Base-by-base conservation (phyloP, 1,284 basidiomycete genomes). In the Neolentinus lepideus region DNA sequence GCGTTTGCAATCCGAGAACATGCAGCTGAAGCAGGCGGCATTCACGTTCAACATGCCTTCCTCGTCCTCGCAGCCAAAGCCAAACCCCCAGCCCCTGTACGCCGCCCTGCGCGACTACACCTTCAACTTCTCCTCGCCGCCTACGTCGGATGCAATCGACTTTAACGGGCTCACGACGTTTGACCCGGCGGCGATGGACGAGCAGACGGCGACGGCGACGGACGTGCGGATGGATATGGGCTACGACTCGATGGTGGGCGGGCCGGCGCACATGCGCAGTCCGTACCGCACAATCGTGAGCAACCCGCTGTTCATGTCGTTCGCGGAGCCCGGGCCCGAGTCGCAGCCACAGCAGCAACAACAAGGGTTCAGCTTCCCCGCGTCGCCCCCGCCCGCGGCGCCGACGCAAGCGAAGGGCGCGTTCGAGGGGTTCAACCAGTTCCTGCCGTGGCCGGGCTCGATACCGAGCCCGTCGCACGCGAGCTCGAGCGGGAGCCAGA, bases 231-330 rank as follows among this genome's bases (percentile, higher is more conserved):
- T 84, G 80, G 76, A 79, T 56, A 75, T 87, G 68, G 85, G 88
- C 65, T 77, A 78, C 59, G 79, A 75, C 21, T 66, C 75, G 67
- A 57, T 66, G 22, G 58, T 58, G 58, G 71, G 58, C 66, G 72
- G 71, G 29, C 70, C 71, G 33, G 69, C 72, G 29, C 56, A 60
- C 29, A 55, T 56, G 46, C 45, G 58, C 33, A 72, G 71, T 43
- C 77, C 79, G 2, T 88, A 82, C 66, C 89, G 84, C 57, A 89
- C 85, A 2, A 85, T 92, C 57, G 86, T 87, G 51, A 85, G 76
- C 68, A 90, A 90, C 60, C 87, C 89, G 1, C 76, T 83, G 68
- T 90, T 85, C 74, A 88, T 87, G 75, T 88, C 88, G n/a, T 86
- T 86, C 64, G 79, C 83, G 10, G 85, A 88, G 51, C 75, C 78